Evolutionary conservation across 163 green algal genomes (phyloP), one percentile per base, ranked within the genome.

Genomic region (Scenedesmus sp.): DNA sequence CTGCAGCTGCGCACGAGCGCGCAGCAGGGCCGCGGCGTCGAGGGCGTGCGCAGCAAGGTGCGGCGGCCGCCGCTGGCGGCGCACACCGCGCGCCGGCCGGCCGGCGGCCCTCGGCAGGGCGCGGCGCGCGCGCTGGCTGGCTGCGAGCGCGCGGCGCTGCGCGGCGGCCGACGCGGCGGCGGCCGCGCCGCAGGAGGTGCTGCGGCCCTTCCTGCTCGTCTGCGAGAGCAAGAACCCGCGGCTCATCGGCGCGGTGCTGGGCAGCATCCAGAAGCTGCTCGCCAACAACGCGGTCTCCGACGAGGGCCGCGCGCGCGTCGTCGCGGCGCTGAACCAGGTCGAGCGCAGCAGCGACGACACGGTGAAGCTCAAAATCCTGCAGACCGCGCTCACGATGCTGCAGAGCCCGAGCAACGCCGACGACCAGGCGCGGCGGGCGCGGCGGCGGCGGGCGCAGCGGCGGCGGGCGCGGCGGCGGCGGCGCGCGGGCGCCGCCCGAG

Each of bases 321-420:
- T 94, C 9, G 60, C 79, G 5, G 87, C 78, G 13, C 78, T 94
- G 44, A 82, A 88, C 47, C 86, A 92, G 86, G 89, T 93, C 10
- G 87, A 93, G 50, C 84, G 87, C 54, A 78, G 85, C 47, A 60
- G 63, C 14, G 93, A 97, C 57, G 93, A 97, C 44, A 82, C 60
- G 28, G 93, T 95, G 33, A 89, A 95, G 83, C 87, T 97, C 1
- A 96, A 96, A 69, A 86, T 89, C 50, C 86, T 97, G 81, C 93
- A 97, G 80, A 94, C 90, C 26, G 83, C 89, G 0, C 82, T 97
- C 13, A 94, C 92, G 18, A 76, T 97, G 33, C 87, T 97, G 78
- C 93, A 97, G 82, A 82, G 75, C 48, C 58, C 82, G 15, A 48
- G n/a, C 33, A 45, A 64, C 14, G 29, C 48, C 3, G 75, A 82